Conservation (phyloP, 164 flowering plant species). For the Vitis labrusca region DNA sequence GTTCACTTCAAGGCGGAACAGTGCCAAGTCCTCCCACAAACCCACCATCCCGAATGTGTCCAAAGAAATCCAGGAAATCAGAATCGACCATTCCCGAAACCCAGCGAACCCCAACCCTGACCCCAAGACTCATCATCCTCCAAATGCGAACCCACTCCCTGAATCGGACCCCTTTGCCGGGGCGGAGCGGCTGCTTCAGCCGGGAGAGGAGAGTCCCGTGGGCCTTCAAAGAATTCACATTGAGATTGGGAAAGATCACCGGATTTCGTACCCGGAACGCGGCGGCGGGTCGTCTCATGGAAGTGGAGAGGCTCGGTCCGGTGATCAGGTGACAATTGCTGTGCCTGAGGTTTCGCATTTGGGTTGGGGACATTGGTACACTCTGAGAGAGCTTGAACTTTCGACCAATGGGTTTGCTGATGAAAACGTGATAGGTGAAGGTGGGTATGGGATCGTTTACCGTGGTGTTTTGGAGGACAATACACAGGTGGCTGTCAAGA, state of each 20-base stretch:
- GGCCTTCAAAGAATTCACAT: conserved; percentile 46
- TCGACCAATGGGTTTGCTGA: conserved; percentile 58
- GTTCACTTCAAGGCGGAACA: conserved; percentile 48
- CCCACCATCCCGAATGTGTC: conserved; percentile 49
- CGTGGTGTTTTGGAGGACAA: conserved; percentile 51
- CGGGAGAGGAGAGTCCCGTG: conserved; percentile 33
- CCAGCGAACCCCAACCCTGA: conserved; percentile 13
- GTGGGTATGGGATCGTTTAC: conserved; percentile 78
- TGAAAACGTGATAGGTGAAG: conserved; percentile 76
- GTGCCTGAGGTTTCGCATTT: conserved; percentile 70
- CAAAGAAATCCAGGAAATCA: conserved; percentile 58
- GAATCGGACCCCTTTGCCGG: conserved; percentile 27
- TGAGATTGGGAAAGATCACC: conserved; percentile 51
- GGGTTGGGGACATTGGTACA: conserved; percentile 86
- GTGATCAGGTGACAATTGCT: conserved; percentile 31
- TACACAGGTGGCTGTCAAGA: conserved; percentile 57
- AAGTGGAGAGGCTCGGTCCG: conserved; percentile 39
- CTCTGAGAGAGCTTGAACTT: conserved; percentile 66
- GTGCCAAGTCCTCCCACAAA: conserved; percentile 16
- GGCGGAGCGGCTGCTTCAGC: conserved; percentile 11
- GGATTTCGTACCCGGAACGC: conserved; percentile 51
- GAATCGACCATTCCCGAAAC: conserved; percentile 23
- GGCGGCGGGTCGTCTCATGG: conserved; percentile 36
- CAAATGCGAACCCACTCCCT: conserved; percentile 24
- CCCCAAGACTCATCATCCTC: conserved; percentile 8